Evolutionary conservation across 495 filamentous ascomycete species (phyloP), one percentile per base, ranked within the genome.

Genomic region (Xylaria intraflava): DNA sequence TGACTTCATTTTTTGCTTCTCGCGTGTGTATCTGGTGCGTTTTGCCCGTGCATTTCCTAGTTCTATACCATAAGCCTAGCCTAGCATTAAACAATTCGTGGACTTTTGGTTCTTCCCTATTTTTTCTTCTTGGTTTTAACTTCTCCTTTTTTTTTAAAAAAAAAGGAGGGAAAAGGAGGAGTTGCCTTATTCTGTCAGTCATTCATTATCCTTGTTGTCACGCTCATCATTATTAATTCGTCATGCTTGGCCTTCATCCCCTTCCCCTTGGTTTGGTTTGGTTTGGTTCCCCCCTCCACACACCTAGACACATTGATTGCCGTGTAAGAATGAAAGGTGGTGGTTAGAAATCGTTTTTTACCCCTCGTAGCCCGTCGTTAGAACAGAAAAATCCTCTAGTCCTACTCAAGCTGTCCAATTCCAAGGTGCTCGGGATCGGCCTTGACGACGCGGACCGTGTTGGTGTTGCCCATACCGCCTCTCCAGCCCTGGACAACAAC

Each of bases 401-500:
- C 19, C 19, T 55, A 56, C 39, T 50, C 46, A n/a, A 56, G 46
- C 24, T 49, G 33, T 33, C 65, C 70, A 51, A 75, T 62, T 39
- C 77, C 77, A 22, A 81, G 70, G 57, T 74, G 65, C 19, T 72
- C 64, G 6, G 73, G 65, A 56, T 81, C 78, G 20, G 78, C 78
- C 69, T 76, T 78, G 57, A 81, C 75, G 41, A 81, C 76, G 53
- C 78, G 78, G 55, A 79, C 68, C 22, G 93, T 97, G 77, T 97
- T 98, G 58, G 93, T 98, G 78, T 98, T 91, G 57, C 93, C 93
- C 84, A 90, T 88, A 49, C 93, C 94, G 61, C 93, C 93, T 66
- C 89, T 82, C 93, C 93, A 98, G 69, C 94, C 93, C 72, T 98
- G 93, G 22, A 98, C 91, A 63, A 94, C 95, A 56, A 97, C 84